Evolutionary conservation across 495 filamentous ascomycete species (phyloP), one percentile per base, ranked within the genome.

Genomic region (Hypoxylon subgilvum): DNA sequence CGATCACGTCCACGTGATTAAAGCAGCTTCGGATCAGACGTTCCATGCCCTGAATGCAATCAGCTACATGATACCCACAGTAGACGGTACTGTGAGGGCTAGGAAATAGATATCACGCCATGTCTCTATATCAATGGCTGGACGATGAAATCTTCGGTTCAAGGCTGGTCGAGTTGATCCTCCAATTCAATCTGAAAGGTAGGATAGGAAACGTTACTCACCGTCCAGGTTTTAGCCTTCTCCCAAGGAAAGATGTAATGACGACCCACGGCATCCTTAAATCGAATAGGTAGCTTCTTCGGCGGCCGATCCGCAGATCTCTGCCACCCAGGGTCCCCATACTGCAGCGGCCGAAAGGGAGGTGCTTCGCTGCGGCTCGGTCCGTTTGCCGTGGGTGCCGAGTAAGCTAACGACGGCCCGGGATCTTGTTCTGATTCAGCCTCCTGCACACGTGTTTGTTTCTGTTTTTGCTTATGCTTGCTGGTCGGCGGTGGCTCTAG

Each of bases 191-290:
- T 17, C 12, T 25, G 13, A 22, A 34, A 27, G n/a, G n/a, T n/a
- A n/a, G n/a, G n/a, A 16, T 30, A 21, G 36, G 1, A 28, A 31
- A 25, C 22, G 13, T 6, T 27, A 68, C 81, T 70, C 68, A 85
- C 83, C 72, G 76, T 76, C 85, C 85, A 88, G 3, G 79, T 86
- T 58, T 82, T 81, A 59, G 81, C 86, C n/a, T 86, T 69, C 57
- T 87, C 77, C 68, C 79, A 88, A 4, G 85, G 85, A 54, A 87
- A 87, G 51, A 76, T 74, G 66, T 83, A 87, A 53, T 86, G 86
- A 22, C 85, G 69, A 7, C 82, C 83, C 30, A 88, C 81, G 8
- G 85, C 85, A 65, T 88, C 85, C 47, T 84, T 85, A 66, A 88
- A 87, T 61, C 82, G 82, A 65, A 88, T 78, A 4, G 81, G 80